Conservation (phyloP, 78 protist species). For the Neovahlkampfia damariscottae region DNA sequence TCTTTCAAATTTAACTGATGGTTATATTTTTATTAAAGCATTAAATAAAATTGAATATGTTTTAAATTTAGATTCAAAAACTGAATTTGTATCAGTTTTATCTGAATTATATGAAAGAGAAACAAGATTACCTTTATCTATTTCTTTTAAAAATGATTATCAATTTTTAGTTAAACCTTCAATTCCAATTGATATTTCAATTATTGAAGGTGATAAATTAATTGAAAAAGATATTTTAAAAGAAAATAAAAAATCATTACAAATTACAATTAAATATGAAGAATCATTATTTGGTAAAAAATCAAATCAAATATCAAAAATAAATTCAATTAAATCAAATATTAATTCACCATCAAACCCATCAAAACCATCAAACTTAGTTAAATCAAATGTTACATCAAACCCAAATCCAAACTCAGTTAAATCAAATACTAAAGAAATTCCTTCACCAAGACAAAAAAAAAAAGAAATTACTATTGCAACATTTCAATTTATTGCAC, state of each 20-base stretch:
- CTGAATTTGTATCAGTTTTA: background rate
- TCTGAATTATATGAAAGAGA: background rate
- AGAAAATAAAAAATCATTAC: background rate
- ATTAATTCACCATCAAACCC: too few relatives aligned
- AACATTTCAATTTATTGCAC: background rate
- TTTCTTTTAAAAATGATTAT: background rate
- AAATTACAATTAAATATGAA: background rate
- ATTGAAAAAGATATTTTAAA: background rate
- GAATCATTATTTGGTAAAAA: background rate
- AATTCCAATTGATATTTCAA: background rate
- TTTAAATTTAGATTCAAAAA: background rate
- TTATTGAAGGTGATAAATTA: background rate
- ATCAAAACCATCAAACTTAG: too few relatives aligned
- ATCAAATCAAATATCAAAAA: too few relatives aligned
- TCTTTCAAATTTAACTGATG: background rate
- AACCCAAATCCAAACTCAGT: background rate
- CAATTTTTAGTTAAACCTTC: background rate
- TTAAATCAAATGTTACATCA: too few relatives aligned
- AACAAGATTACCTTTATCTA: too few relatives aligned
- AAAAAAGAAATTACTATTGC: background rate
- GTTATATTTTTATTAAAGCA: background rate
- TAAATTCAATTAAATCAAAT: too few relatives aligned
- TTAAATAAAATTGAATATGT: background rate
- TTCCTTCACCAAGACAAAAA: background rate
- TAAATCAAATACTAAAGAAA: background rate